A percentile compares a stretch with the other conserved stretches of the same genome.
Evolutionary conservation across 306 rosid species (phyloP).

Genomic region (Casuarina cunninghamiana): DNA sequence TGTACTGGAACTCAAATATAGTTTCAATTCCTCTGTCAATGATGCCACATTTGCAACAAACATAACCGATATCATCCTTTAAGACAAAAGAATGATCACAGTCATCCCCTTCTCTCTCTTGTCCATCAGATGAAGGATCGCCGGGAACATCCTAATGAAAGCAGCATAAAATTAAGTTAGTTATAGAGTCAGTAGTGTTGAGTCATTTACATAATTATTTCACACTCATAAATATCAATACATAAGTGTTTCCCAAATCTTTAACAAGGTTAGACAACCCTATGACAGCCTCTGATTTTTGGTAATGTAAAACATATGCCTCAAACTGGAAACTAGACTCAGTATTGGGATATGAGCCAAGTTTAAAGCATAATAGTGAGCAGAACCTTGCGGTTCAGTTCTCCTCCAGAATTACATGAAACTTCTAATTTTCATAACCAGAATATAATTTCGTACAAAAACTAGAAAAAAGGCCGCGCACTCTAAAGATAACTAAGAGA

Average conservation of each 20-base stretch:
- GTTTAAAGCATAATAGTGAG: not conserved
- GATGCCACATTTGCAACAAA: conserved; percentile 88
- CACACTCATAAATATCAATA: not conserved
- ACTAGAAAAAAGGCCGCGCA: not conserved
- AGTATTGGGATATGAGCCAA: not conserved
- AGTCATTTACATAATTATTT: not conserved
- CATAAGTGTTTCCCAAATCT: not conserved
- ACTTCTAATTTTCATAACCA: not conserved
- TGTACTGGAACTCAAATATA: conserved; percentile 84
- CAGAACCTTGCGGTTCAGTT: not conserved
- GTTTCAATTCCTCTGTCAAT: conserved; percentile 73
- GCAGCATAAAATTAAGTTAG: conserved; percentile 23
- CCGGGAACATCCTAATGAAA: conserved; percentile 52
- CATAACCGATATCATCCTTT: conserved; percentile 91
- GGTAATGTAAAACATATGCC: not conserved
- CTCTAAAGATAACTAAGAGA: not conserved
- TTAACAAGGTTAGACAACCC: not conserved
- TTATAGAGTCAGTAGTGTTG: not conserved
- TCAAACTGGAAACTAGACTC: not conserved
- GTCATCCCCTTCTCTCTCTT: conserved; percentile 35
- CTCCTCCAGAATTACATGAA: not conserved
- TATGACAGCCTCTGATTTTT: not conserved
- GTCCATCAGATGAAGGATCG: conserved; percentile 47
- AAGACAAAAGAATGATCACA: conserved; percentile 90
- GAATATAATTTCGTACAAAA: not conserved